phyloP scores from a whole-genome alignment of 2,329 filamentous ascomycete genomes.

The Paracamarosporium sp. region DNA sequence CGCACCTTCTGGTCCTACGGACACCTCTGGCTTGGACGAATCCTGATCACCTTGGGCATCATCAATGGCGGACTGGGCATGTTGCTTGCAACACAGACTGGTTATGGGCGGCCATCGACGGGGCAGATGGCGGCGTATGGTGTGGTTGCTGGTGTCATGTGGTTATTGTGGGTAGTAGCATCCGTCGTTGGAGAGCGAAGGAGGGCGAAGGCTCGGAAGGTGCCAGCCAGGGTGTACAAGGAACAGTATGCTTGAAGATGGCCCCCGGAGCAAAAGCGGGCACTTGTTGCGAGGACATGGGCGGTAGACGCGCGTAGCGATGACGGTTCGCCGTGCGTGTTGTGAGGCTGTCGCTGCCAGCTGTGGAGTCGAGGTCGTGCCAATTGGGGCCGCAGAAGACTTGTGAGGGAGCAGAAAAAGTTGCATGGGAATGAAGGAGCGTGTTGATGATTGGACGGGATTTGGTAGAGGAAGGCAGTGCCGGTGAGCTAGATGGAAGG shows the following conservation, averaged over 20 bases:
- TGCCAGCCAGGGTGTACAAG: conserved; percentile 16
- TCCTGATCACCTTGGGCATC: conserved; percentile 57
- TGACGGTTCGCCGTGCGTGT: background rate
- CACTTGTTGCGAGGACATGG: background rate
- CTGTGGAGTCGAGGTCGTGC: background rate
- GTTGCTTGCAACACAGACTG: conserved; percentile 37
- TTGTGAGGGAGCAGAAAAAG: background rate
- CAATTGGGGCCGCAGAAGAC: background rate
- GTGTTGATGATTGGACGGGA: background rate
- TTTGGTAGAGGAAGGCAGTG: background rate
- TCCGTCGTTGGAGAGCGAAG: conserved; percentile 37
- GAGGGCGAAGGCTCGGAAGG: conserved; percentile 18
- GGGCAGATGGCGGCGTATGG: conserved; percentile 42
- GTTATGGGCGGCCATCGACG: conserved; percentile 29
- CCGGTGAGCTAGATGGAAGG: background rate
- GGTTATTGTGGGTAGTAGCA: conserved; percentile 38
- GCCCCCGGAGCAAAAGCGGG: background rate
- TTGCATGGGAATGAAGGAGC: background rate
- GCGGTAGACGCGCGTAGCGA: background rate
- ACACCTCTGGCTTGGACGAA: conserved; percentile 62
- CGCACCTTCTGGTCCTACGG: conserved; percentile 53
- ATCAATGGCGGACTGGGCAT: conserved; percentile 61
- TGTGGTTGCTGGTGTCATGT: conserved; percentile 41
- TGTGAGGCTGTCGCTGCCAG: background rate
- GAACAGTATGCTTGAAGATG: conserved; percentile 21